Evolutionary conservation across 2,329 filamentous ascomycete species (phyloP), one percentile per base, ranked within the genome.

Genomic region (Madurella mycetomatis): DNA sequence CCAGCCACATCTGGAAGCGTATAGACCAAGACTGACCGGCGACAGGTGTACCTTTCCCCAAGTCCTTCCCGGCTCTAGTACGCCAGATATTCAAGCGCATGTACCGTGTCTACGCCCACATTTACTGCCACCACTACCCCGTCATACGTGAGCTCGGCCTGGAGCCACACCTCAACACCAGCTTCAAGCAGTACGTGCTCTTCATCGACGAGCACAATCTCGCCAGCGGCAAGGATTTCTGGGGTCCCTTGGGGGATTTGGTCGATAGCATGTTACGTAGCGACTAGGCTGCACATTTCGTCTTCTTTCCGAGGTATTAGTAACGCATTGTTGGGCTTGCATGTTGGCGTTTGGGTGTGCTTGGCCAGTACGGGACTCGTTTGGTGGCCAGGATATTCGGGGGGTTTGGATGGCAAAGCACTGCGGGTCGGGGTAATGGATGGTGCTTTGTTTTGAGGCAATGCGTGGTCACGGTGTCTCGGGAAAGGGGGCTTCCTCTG

Each of bases 41-140:
- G 42, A 55, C 63, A 84, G 90, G 94, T 62, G 92, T 97, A 11
- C 89, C 92, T 5, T 99, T 99, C 72, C 92, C 94, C 51, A 94
- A 95, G 70, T 86, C 87, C 17, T 99, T 99, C 75, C 87, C 90
- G 8, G 79, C 85, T 53, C 86, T 96, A 53, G 86, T 96, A 59
- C 88, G 90, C 63, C 92, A 96, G 74, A 91, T 99, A 70, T 97
- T 97, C 84, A 99, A 99, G 81, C 88, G 94, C 68, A 87, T 99
- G 76, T 99, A 97, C 75, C 88, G 94, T 63, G 92, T 99, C 59
- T 99, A 99, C 71, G 94, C 94, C 42, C 94, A 99, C 76, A 96
- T 99, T 65, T 99, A 99, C 83, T 99, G 95, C 78, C 94, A 99
- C 73, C 94, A 99, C 76, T 99, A 99, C 74, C 92, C 92, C 37